phyloP scores from a whole-genome alignment of 1,284 basidiomycete species.

The Meira nashicola region DNA sequence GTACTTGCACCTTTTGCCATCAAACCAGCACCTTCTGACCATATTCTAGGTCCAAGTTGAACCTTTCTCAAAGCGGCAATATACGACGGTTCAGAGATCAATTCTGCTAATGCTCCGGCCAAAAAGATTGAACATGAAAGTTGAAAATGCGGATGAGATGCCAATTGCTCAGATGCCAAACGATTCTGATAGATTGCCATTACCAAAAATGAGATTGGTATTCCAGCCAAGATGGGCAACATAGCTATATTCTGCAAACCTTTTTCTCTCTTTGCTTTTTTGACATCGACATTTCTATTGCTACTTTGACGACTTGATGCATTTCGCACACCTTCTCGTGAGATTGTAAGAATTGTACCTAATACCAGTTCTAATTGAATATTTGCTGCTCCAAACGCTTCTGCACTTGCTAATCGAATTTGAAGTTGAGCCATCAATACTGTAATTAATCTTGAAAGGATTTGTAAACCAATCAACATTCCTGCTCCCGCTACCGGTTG shows the following conservation, averaged over 20 bases:
- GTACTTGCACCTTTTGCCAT: conserved; percentile 28
- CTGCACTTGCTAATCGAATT: conserved; percentile 75
- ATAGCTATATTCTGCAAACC: conserved; percentile 41
- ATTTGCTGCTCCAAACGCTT: conserved; percentile 76
- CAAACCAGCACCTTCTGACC: conserved; percentile 41
- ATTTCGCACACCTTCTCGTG: conserved; percentile 71
- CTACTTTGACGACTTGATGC: conserved; percentile 1
- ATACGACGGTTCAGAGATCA: conserved; percentile 42
- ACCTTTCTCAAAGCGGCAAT: conserved; percentile 29
- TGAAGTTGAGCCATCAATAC: conserved; percentile 83
- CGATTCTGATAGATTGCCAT: conserved; percentile 21
- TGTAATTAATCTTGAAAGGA: conserved; percentile 75
- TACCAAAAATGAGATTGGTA: conserved; percentile 20
- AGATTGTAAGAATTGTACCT: conserved; percentile 83
- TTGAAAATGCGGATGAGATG: conserved; percentile 22
- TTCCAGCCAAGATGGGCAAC: conserved; percentile 34
- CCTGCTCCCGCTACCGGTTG: conserved; percentile 59
- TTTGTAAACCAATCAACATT: conserved; percentile 79
- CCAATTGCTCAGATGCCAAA: conserved; percentile 29
- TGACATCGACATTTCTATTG: background rate
- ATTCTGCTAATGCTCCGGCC: conserved; percentile 38
- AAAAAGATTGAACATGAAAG: conserved; percentile 36
- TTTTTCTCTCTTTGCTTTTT: background rate
- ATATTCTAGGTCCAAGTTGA: conserved; percentile 23
- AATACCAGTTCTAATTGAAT: conserved; percentile 81